Percentiles rank a stretch among this genome's conserved stretches.
phyloP scores from a whole-genome alignment of 2,329 filamentous ascomycete species.

The Laburnicola sp. region DNA sequence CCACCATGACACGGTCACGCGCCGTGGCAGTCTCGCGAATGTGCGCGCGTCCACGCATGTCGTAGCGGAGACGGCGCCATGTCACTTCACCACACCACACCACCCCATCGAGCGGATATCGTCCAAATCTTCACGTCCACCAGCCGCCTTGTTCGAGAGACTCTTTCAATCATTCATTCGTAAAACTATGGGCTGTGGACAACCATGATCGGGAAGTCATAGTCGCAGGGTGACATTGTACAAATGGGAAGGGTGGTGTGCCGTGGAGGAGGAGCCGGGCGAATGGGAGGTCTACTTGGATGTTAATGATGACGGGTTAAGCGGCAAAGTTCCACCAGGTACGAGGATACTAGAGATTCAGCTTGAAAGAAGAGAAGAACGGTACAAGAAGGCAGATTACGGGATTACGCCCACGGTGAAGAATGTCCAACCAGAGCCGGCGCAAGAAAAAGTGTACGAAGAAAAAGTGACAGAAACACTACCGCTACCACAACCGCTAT shows the following conservation, averaged over 20 bases:
- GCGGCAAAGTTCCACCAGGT: conserved; percentile 48
- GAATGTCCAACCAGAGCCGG: background rate
- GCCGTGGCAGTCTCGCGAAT: no score
- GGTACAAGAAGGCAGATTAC: conserved; percentile 2
- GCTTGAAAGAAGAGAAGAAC: conserved; percentile 36
- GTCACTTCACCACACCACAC: no score
- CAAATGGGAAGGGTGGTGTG: conserved; percentile 31
- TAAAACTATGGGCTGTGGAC: no score
- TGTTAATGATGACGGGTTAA: conserved; percentile 37
- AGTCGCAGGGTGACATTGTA: conserved; percentile 25
- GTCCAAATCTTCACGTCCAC: no score
- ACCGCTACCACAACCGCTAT: no score
- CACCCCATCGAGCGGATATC: no score
- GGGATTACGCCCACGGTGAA: background rate
- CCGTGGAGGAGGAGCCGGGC: conserved; percentile 23
- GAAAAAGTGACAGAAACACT: background rate
- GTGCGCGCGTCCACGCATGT: no score
- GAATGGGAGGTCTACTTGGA: conserved; percentile 47
- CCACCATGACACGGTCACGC: no score
- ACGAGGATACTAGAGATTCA: conserved; percentile 58
- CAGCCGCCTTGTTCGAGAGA: no score
- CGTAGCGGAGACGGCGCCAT: no score
- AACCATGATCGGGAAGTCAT: no score
- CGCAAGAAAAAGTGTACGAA: background rate
- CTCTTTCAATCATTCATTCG: no score